phyloP scores from a whole-genome alignment of 441 rosid species.

The Jatropha podagrica region DNA sequence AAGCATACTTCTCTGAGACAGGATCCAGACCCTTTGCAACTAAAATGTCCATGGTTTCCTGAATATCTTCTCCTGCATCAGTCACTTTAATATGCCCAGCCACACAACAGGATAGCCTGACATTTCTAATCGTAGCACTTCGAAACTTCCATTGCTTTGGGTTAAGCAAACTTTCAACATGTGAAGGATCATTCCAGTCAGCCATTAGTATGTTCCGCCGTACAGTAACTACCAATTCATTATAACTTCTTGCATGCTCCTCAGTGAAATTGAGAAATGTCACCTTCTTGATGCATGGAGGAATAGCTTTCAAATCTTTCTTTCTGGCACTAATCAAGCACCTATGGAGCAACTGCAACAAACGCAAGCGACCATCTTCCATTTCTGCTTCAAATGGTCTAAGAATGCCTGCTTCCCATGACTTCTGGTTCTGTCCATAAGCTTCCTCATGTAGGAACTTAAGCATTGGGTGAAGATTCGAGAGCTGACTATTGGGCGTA shows the following conservation, averaged over 20 bases:
- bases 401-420: conserved; percentile 90
- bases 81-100: conserved; percentile 90
- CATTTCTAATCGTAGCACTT: conserved; percentile 63
- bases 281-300: conserved; percentile 88
- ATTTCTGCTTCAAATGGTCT: conserved; percentile 89
- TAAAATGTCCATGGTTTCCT: conserved; percentile 88
- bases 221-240: conserved; percentile 90
- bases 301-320: conserved; percentile 81
- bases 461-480: conserved; percentile 88
- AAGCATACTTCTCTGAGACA: conserved; percentile 62
- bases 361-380: conserved; percentile 83
- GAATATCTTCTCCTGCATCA: conserved; percentile 85
- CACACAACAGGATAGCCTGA: conserved; percentile 93
- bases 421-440: conserved; percentile 76
- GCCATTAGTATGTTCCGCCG: conserved; percentile 89
- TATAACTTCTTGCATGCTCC: conserved; percentile 89
- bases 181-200: conserved; percentile 99
- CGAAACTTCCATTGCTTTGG: conserved; percentile 95
- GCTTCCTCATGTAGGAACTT: conserved; percentile 93
- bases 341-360: conserved; percentile 72
- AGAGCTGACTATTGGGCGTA: conserved; percentile 82
- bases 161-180: conserved; percentile 93
- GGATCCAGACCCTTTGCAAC: conserved; percentile 62
- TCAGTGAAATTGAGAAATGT: conserved; percentile 67
- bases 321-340: conserved; percentile 97